Percentiles rank a stretch among this genome's conserved stretches.
Conservation (phyloP, 1,284 basidiomycete species). For the Mycena citricolor region DNA sequence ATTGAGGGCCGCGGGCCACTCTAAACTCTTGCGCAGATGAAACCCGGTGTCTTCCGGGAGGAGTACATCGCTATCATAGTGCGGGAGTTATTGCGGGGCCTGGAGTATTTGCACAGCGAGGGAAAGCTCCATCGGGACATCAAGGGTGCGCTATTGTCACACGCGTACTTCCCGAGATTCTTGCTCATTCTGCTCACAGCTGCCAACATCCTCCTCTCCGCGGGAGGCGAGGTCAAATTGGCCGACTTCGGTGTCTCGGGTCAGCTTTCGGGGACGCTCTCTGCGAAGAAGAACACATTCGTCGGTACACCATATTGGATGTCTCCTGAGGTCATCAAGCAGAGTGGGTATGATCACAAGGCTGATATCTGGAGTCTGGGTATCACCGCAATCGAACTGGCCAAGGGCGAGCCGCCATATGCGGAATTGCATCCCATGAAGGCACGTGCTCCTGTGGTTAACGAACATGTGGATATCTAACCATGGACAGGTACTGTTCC, state of each 20-base stretch:
- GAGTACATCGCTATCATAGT: conserved; percentile 98
- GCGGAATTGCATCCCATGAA: conserved; percentile 99
- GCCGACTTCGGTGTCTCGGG: conserved; percentile 99
- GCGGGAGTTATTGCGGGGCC: conserved; percentile 86
- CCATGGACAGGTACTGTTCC: conserved; percentile 78
- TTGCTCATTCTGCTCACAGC: conserved; percentile 45
- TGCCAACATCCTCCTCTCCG: conserved; percentile 92
- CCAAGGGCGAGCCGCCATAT: conserved; percentile 96
- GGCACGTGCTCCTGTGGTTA: no score
- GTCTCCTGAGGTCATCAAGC: conserved; percentile 99
- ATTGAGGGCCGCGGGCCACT: conserved; percentile 12
- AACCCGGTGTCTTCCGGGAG: conserved; percentile 94
- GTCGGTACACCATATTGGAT: conserved; percentile 99
- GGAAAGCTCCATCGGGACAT: conserved; percentile 98
- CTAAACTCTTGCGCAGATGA: conserved; percentile 68
- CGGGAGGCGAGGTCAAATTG: conserved; percentile 95
- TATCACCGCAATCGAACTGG: conserved; percentile 97
- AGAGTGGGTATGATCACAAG: conserved; percentile 98
- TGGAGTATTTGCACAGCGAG: conserved; percentile 95
- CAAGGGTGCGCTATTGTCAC: conserved; percentile 71
- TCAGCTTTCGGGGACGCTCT: conserved; percentile 93
- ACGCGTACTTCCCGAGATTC: conserved; percentile 5
- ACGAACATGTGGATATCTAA: conserved; percentile 1
- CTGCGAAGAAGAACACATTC: conserved; percentile 99
- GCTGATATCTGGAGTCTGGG: conserved; percentile 98